phyloP scores from a whole-genome alignment of 192 early-diverging fungal species.

The Lobosporangium transversale region DNA sequence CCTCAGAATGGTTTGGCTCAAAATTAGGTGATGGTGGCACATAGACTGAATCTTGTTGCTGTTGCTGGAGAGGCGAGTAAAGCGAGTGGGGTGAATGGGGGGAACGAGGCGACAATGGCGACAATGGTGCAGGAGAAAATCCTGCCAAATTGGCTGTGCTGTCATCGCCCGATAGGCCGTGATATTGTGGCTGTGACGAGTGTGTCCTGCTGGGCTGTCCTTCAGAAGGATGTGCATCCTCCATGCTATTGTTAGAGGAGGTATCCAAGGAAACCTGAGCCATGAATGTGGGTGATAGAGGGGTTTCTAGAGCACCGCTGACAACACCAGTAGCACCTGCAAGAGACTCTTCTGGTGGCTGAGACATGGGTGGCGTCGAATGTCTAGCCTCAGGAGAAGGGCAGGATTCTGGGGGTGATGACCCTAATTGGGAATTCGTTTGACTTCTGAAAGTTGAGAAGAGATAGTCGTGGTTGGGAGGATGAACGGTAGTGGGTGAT shows the following conservation, averaged over 20 bases:
- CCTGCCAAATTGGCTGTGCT: too few relatives aligned
- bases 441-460: conserved; percentile 35
- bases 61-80: not conserved
- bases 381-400: conserved; percentile 28
- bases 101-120: conserved; percentile 11
- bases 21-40: not conserved
- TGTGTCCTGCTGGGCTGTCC: not conserved
- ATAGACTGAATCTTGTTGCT: not conserved
- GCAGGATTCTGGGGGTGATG: conserved; percentile 34
- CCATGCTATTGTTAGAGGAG: not conserved
- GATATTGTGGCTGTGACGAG: not conserved
- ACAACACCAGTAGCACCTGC: too few relatives aligned
- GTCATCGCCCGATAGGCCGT: too few relatives aligned
- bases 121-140: not conserved
- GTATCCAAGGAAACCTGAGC: conserved; percentile 30
- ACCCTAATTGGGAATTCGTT: conserved; percentile 17
- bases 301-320: not conserved
- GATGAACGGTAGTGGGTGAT: conserved; percentile 27
- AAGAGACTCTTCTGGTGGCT: conserved; percentile 9
- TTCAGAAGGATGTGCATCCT: not conserved
- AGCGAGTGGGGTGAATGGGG: not conserved
- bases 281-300: conserved; percentile 33
- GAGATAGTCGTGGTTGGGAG: conserved; percentile 25
- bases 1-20: not conserved
- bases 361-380: conserved; percentile 22